These are phyloP conservation scores for Paradendryphiella salina DNA, from an alignment of 2,329 filamentous ascomycete species.

Conservation along the genomic window DNA sequence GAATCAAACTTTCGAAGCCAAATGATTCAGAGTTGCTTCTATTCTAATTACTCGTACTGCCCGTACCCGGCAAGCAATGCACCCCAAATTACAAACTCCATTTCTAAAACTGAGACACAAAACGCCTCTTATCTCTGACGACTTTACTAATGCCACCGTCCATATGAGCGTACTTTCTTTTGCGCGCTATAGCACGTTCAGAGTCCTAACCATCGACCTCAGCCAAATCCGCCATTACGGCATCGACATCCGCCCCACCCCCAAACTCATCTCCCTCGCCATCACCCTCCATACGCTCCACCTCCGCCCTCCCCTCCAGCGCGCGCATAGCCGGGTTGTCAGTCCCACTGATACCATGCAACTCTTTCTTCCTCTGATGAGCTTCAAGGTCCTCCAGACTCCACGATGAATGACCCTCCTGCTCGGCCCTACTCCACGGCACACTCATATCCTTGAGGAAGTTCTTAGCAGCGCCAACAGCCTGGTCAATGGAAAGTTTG, in stretches of 20 bases:
- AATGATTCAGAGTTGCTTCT: not conserved
- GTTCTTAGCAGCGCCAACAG: constrained; percentile 81
- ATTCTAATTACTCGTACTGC: not conserved
- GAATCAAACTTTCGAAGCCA: not conserved
- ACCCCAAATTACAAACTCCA: not conserved
- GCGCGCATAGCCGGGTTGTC: constrained; percentile 51
- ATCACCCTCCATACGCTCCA: constrained; percentile 23
- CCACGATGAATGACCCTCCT: constrained; percentile 94
- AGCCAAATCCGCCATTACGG: constrained; percentile 42
- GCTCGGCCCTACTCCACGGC: constrained; percentile 78
- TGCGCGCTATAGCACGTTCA: not conserved
- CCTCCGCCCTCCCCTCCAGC: constrained; percentile 37
- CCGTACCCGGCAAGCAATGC: not conserved
- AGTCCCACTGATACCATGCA: constrained; percentile 67
- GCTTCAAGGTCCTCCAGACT: constrained; percentile 74
- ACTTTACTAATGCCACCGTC: not conserved
- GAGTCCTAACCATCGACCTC: constrained; percentile 7
- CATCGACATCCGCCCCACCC: constrained; percentile 40
- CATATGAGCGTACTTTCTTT: not conserved
- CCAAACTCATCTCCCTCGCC: constrained; percentile 41
- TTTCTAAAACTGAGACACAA: not conserved
- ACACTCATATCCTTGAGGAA: constrained; percentile 92
- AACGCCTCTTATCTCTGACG: not conserved
- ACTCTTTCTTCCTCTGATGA: constrained; percentile 75
- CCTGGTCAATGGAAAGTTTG: constrained; percentile 94